phyloP scores from a whole-genome alignment of 2,329 filamentous ascomycete genomes.

The Fusarium phyllophilum region DNA sequence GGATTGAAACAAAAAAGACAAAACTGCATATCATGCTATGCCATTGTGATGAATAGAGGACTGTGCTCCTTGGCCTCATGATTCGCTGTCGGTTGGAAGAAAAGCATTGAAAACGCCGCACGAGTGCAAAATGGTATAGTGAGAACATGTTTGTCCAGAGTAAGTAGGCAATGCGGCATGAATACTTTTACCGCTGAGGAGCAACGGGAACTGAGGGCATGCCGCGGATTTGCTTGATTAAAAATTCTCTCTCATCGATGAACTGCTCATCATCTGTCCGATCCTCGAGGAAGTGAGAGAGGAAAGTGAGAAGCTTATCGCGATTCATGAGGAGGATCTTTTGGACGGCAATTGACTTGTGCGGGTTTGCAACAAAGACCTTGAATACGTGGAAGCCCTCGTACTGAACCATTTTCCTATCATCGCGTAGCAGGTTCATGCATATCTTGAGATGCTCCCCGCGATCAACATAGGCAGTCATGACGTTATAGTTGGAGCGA shows the following conservation, averaged over 20 bases:
- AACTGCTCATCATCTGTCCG: conserved; percentile 98
- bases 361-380: conserved; percentile 98
- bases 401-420: conserved; percentile 99
- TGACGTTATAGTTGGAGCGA: conserved; percentile 95
- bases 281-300: conserved; percentile 92
- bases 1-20: conserved; percentile 2
- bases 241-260: conserved; percentile 95
- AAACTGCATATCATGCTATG: conserved; percentile 22
- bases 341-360: conserved; percentile 96
- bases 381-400: conserved; percentile 99
- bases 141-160: not conserved
- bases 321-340: conserved; percentile 97
- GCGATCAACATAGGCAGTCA: conserved; percentile 96
- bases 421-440: conserved; percentile 96
- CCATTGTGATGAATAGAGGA: conserved; percentile 22
- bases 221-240: conserved; percentile 90
- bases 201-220: conserved; percentile 69
- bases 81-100: conserved; percentile 9
- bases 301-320: conserved; percentile 87
- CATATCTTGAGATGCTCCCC: conserved; percentile 97
- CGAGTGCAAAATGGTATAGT: conserved; percentile 22
- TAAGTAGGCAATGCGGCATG: not conserved
- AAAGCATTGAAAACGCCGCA: conserved; percentile 22
- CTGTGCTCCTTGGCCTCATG: conserved; percentile 18
- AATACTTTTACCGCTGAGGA: conserved; percentile 55